Evolutionary conservation across 2,329 filamentous ascomycete genomes (phyloP), one percentile per base, ranked within the genome.

Genomic region (Cladobotryum mycophilum): DNA sequence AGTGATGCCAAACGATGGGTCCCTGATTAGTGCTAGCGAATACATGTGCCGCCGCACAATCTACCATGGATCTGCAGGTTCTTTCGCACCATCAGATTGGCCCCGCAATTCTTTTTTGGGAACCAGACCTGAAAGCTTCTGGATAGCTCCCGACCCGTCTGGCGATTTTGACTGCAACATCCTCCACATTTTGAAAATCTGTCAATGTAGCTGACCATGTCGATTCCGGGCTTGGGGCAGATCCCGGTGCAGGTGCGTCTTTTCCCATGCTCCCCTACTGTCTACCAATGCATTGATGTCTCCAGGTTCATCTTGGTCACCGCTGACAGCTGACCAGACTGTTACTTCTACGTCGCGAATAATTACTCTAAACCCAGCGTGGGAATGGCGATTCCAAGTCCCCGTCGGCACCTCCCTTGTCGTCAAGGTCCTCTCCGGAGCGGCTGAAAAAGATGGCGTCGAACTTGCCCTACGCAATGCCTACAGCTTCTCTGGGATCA

Each of bases 361-460:
- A 46, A 65, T 78, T 55, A 65, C 63, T 56, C 79, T 92, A 55
- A 72, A 76, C 46, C 77, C 81, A 49, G 81, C 80, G 57, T 84
- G 81, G 61, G 88, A 92, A 76, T 92, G 86, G 83, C 81, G 88
- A 46, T 92, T 92, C 70, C 79, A 88, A 62, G 83, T 89, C 41
- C 77, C 84, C 11, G 67, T 73, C 54, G 69, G 65, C 55, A 67
- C 69, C 52, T 60, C 66, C 30, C 53, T 78, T 46, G 67, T 68
- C 37, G 63, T 79, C 44, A 76, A 90, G 73, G 76, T 97, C 22
- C 71, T 89, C 50, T 82, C 79, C 34, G 93, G 93, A 54, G 89
- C 85, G 1, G 93, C 92, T 45, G 93, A 99, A 69, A 83, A 95
- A 63, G 96, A 97, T 65, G 93, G 93, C 64, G 91, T 92, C 49